Conservation (phyloP, 2,329 filamentous ascomycete species). For the Fusarium luffae region DNA sequence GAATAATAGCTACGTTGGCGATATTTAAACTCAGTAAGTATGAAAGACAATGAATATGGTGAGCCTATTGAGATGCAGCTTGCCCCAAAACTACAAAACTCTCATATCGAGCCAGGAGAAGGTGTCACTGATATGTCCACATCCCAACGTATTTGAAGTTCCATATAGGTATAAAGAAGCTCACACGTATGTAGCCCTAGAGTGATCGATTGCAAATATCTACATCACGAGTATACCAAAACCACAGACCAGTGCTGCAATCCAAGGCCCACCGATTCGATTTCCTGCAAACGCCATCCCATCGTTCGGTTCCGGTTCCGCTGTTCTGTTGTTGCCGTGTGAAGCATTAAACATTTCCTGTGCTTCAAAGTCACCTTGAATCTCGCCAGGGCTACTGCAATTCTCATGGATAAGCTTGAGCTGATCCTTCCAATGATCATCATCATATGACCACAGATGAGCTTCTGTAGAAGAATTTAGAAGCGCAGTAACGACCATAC, state of each 20-base stretch:
- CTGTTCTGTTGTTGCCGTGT: neutral
- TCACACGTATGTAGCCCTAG: too few species aligned
- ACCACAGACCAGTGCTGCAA: neutral
- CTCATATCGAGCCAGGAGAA: too few species aligned
- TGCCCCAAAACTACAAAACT: too few species aligned
- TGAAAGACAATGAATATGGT: accelerated
- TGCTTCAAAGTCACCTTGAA: neutral
- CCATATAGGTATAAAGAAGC: too few species aligned
- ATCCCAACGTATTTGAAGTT: too few species aligned
- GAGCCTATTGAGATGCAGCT: too few species aligned
- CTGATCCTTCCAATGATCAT: neutral
- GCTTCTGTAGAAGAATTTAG: neutral
- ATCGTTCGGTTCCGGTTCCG: neutral
- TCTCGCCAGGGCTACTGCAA: neutral
- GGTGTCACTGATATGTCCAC: too few species aligned
- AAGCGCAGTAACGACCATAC: neutral
- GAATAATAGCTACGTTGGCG: too few species aligned
- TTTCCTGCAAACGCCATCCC: too few species aligned
- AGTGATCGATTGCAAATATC: accelerated
- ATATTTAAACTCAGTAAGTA: too few species aligned
- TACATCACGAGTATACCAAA: neutral
- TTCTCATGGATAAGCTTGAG: neutral
- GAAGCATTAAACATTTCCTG: neutral
- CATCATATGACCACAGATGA: neutral
- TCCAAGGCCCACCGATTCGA: neutral